Evolutionary conservation across 2,329 filamentous ascomycete genomes (phyloP).

Genomic region (Ascochyta lentis): DNA sequence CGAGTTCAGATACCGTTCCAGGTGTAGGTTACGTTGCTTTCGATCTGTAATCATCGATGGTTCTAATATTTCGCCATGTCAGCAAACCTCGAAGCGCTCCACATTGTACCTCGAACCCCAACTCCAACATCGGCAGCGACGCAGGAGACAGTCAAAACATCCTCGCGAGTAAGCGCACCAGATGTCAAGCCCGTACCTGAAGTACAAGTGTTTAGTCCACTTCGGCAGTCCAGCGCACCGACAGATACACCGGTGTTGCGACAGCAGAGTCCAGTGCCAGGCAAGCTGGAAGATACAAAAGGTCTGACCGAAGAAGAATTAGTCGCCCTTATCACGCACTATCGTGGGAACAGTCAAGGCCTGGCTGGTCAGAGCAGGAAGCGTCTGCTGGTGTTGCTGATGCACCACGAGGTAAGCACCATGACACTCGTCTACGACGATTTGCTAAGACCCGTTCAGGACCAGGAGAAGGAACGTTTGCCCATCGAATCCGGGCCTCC

Average conservation of each 20-base stretch:
- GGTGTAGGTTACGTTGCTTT: not conserved
- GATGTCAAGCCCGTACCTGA: too few species aligned
- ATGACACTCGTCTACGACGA: too few species aligned
- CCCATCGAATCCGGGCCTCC: too few species aligned
- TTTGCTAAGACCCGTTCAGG: not conserved
- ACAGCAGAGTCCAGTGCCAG: not conserved
- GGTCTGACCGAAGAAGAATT: not conserved
- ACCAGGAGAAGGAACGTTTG: not conserved
- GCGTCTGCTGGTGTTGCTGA: not conserved
- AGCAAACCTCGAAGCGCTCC: conserved; percentile 30
- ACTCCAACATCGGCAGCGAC: conserved; percentile 14
- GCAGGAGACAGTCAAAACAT: not conserved
- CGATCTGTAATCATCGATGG: not conserved
- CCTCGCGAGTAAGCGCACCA: not conserved
- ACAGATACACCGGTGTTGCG: too few species aligned
- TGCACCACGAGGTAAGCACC: conserved; percentile 1
- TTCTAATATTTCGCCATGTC: not conserved
- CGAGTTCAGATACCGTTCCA: not conserved
- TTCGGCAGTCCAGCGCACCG: too few species aligned
- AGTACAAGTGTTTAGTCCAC: too few species aligned
- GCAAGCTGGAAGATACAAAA: not conserved
- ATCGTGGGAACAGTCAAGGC: not conserved
- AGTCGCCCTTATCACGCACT: not conserved
- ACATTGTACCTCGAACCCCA: conserved; percentile 32
- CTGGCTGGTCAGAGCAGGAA: not conserved